These are phyloP conservation scores for Prunus dulcis DNA, from an alignment of 306 rosid genomes.

Conservation along the genomic window DNA sequence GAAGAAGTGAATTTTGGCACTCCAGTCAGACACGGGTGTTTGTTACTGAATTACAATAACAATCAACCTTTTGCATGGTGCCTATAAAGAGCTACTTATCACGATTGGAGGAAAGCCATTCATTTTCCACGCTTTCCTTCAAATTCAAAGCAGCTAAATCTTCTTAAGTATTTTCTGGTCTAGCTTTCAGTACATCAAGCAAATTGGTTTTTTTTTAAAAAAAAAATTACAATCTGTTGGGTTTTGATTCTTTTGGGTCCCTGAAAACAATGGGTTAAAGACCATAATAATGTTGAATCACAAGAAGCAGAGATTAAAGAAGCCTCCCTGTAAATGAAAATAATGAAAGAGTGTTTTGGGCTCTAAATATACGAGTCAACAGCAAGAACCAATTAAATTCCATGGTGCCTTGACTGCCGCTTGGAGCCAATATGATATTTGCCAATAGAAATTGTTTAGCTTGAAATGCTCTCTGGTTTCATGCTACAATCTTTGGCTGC, in stretches of 20 bases:
- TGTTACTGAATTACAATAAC: conserved; percentile 39
- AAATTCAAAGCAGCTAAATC: conserved; percentile 49
- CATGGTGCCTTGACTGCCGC: conserved; percentile 38
- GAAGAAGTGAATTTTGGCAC: conserved; percentile 18
- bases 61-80: conserved; percentile 72
- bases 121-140: conserved; percentile 29
- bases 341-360: neutral
- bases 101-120: conserved; percentile 46
- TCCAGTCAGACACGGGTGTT: conserved; percentile 82
- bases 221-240: neutral
- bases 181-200: no score
- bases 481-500: conserved; percentile 21
- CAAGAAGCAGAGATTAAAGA: no score
- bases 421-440: conserved; percentile 21
- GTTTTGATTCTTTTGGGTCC: neutral
- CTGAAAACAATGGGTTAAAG: no score
- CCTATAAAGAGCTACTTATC: conserved; percentile 34
- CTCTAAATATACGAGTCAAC: conserved; percentile 28
- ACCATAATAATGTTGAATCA: no score
- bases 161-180: neutral
- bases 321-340: neutral
- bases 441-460: conserved; percentile 6
- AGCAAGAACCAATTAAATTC: conserved; percentile 14
- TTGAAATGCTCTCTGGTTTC: conserved; percentile 11
- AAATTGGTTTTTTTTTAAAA: no score